These are phyloP conservation scores for Exophiala lecanii-corni DNA, from an alignment of 2,329 filamentous ascomycete genomes.

Conservation along the genomic window DNA sequence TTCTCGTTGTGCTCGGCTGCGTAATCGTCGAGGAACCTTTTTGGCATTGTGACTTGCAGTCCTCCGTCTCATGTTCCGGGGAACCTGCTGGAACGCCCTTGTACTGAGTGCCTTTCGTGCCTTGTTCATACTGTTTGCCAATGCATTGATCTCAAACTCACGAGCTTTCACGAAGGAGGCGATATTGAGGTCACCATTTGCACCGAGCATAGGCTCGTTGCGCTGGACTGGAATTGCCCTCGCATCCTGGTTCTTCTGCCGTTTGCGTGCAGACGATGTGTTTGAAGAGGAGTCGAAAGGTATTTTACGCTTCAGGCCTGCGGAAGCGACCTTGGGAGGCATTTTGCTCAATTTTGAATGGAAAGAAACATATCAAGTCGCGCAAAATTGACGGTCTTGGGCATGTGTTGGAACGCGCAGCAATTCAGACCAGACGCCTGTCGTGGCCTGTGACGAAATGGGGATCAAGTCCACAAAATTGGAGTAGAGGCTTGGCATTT, in stretches of 20 bases:
- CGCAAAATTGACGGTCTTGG: too few species aligned
- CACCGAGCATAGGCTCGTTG: conserved; percentile 42
- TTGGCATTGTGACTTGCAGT: conserved; percentile 96
- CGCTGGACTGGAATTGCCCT: conserved; percentile 44
- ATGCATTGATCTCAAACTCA: conserved; percentile 80
- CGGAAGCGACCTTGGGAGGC: conserved; percentile 8
- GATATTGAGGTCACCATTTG: conserved; percentile 75
- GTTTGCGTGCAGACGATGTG: conserved; percentile 30
- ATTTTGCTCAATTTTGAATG: too few species aligned
- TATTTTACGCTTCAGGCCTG: conserved; percentile 23
- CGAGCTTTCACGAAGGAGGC: conserved; percentile 78
- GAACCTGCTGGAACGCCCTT: conserved; percentile 87
- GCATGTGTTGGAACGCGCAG: too few species aligned
- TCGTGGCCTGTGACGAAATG: too few species aligned
- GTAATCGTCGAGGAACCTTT: conserved; percentile 73
- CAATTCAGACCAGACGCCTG: too few species aligned
- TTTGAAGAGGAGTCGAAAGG: conserved; percentile 11
- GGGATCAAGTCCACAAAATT: too few species aligned
- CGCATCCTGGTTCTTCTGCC: conserved; percentile 41
- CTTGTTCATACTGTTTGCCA: conserved; percentile 75
- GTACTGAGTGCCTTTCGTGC: conserved; percentile 61
- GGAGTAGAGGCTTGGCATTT: too few species aligned
- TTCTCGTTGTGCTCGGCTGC: conserved; percentile 62
- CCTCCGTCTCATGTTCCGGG: conserved; percentile 73
- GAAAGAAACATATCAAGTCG: too few species aligned